phyloP scores from a whole-genome alignment of 305 asterid genomes.

The Solanum hybrid region DNA sequence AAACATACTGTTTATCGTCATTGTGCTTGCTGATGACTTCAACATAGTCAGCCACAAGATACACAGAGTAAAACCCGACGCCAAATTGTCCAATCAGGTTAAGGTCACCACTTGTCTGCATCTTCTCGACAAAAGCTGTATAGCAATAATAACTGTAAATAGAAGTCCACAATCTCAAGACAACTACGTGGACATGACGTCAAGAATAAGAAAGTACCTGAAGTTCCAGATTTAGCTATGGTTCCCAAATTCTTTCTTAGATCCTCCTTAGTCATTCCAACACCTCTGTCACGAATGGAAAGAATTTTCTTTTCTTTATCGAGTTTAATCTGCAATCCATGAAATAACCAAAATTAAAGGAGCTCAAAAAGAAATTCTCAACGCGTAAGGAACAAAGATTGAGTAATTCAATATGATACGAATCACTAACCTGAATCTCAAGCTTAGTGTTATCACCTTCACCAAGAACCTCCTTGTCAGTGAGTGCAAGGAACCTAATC shows the following conservation, averaged over 20 bases:
- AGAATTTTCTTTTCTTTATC: slow-evolving; percentile 85
- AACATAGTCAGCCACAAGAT: slow-evolving; percentile 44
- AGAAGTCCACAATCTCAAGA: slow-evolving; percentile 15
- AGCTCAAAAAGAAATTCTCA: background rate
- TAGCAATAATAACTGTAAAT: slow-evolving; percentile 3
- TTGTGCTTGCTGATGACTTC: slow-evolving; percentile 63
- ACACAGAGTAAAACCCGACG: slow-evolving; percentile 76
- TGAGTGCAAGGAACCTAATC: slow-evolving; percentile 72
- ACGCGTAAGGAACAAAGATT: background rate
- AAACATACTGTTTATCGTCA: slow-evolving; percentile 65
- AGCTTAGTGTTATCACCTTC: slow-evolving; percentile 87
- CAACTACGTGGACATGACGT: background rate
- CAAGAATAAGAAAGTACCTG: slow-evolving; percentile 34
- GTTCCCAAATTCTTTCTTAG: slow-evolving; percentile 50
- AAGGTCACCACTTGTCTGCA: slow-evolving; percentile 80
- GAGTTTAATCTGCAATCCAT: slow-evolving; percentile 54
- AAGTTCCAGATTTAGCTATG: slow-evolving; percentile 73
- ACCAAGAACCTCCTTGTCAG: slow-evolving; percentile 89
- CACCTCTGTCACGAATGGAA: slow-evolving; percentile 79
- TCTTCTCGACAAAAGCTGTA: slow-evolving; percentile 41
- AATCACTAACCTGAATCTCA: slow-evolving; percentile 71
- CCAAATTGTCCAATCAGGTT: slow-evolving; percentile 85
- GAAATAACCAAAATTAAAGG: background rate
- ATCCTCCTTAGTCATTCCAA: slow-evolving; percentile 96
- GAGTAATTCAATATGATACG: background rate